Evolutionary conservation across 805 yeast genomes (phyloP).

Genomic region (Jamesozyma rosinii): DNA sequence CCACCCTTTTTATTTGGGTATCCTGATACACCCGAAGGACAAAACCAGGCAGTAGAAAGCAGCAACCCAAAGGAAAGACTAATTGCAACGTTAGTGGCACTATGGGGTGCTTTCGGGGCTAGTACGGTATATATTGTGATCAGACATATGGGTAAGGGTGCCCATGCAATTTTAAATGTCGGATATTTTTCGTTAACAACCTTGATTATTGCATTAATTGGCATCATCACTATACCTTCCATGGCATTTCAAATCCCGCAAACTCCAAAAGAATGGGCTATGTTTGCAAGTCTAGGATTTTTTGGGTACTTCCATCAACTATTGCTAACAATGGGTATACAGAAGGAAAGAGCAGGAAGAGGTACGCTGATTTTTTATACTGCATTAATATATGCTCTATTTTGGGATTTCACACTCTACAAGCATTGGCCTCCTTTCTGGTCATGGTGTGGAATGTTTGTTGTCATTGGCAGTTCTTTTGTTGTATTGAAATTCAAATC

Average conservation of each 20-base stretch:
- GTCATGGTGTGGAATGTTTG: slow-evolving; percentile 57
- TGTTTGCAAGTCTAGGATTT: slow-evolving; percentile 53
- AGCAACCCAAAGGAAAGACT: slow-evolving; percentile 45
- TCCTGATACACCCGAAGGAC: background rate
- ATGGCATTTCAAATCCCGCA: slow-evolving; percentile 53
- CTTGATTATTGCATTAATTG: slow-evolving; percentile 43
- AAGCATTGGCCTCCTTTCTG: slow-evolving; percentile 61
- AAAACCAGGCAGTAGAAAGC: slow-evolving; percentile 34
- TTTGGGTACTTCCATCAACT: slow-evolving; percentile 81
- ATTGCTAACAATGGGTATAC: slow-evolving; percentile 71
- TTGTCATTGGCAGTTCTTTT: slow-evolving; percentile 60
- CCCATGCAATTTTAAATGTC: slow-evolving; percentile 75
- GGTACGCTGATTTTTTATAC: slow-evolving; percentile 70
- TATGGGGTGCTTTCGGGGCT: slow-evolving; percentile 62
- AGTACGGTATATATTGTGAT: slow-evolving; percentile 60
- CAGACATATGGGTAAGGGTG: slow-evolving; percentile 64
- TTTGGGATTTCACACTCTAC: slow-evolving; percentile 69
- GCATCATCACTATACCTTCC: slow-evolving; percentile 48
- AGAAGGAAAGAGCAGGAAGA: slow-evolving; percentile 67
- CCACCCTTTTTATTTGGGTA: slow-evolving; percentile 63
- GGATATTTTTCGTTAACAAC: slow-evolving; percentile 63
- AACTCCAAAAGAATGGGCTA: slow-evolving; percentile 53
- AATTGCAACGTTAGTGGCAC: slow-evolving; percentile 54
- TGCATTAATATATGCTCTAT: slow-evolving; percentile 65
- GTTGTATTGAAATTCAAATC: slow-evolving; percentile 49